These are phyloP conservation scores for Trichoderma guizhouense DNA, from an alignment of 2,329 filamentous ascomycete genomes.

Conservation along the genomic window DNA sequence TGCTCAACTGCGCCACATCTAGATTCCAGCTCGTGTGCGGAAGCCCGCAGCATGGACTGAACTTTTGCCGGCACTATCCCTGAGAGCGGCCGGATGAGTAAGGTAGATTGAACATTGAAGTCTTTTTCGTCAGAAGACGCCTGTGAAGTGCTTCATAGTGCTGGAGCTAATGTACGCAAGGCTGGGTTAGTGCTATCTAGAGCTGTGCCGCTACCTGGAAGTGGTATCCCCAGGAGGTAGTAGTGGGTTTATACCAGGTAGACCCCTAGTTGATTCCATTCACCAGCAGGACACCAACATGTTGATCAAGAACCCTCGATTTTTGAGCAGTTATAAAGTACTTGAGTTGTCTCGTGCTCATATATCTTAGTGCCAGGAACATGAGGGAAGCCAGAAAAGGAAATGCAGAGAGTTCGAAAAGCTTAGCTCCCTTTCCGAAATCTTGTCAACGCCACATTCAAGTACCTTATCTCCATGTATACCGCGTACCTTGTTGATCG, in stretches of 20 bases:
- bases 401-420: neutral
- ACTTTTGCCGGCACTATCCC: neutral
- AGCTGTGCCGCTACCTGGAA: neutral
- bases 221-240: neutral
- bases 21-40: conserved; percentile 3
- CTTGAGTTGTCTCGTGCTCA: neutral
- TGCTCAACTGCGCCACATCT: conserved; percentile 15
- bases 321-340: neutral
- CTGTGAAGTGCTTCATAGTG: neutral
- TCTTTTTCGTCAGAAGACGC: neutral
- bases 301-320: neutral
- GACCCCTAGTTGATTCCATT: neutral
- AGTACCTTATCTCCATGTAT: neutral
- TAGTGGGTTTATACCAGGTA: neutral
- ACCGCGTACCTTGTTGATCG: neutral
- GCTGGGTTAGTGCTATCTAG: neutral
- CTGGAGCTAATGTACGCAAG: neutral
- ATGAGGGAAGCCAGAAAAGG: neutral
- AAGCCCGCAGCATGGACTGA: neutral
- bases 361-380: neutral
- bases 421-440: neutral
- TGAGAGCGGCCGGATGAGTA: conserved; percentile 1
- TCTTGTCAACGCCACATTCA: neutral
- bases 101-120: neutral
- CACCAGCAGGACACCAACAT: neutral